Evolutionary conservation across 2,329 filamentous ascomycete genomes (phyloP).

Genomic region (Pyrenophora tritici-repentis): DNA sequence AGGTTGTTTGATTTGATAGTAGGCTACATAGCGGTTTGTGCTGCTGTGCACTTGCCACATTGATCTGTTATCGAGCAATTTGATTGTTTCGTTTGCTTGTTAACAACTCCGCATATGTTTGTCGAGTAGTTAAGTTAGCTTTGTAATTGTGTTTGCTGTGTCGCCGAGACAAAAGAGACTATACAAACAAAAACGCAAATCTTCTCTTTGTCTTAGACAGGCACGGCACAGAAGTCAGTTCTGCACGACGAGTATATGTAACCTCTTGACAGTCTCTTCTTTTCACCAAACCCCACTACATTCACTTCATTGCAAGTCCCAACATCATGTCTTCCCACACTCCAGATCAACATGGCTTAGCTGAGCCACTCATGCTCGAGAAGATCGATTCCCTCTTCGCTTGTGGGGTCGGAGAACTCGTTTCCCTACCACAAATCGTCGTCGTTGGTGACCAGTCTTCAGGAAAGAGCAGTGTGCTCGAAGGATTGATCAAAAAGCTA

Average conservation of each 20-base stretch:
- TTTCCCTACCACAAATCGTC: conserved; percentile 30
- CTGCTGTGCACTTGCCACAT: too few species aligned
- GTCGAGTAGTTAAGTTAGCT: neutral
- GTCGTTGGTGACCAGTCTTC: conserved; percentile 49
- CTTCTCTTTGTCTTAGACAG: neutral
- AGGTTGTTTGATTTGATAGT: too few species aligned
- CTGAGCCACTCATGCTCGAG: conserved; percentile 22
- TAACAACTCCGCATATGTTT: neutral
- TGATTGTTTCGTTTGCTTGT: too few species aligned
- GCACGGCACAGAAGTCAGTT: neutral
- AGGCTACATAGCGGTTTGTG: too few species aligned
- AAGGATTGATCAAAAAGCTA: conserved; percentile 42
- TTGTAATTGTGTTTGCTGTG: neutral
- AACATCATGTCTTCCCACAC: neutral
- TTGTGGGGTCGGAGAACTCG: conserved; percentile 39
- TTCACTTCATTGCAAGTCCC: neutral
- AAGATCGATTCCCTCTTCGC: conserved; percentile 47
- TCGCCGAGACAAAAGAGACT: neutral
- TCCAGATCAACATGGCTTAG: neutral
- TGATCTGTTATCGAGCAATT: too few species aligned
- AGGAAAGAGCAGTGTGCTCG: conserved; percentile 42
- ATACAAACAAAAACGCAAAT: neutral
- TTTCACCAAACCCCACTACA: neutral
- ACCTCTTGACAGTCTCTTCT: neutral
- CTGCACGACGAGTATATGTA: neutral